Evolutionary conservation across 495 filamentous ascomycete genomes (phyloP), one percentile per base, ranked within the genome.

Genomic region (Schizothecium vesticola): DNA sequence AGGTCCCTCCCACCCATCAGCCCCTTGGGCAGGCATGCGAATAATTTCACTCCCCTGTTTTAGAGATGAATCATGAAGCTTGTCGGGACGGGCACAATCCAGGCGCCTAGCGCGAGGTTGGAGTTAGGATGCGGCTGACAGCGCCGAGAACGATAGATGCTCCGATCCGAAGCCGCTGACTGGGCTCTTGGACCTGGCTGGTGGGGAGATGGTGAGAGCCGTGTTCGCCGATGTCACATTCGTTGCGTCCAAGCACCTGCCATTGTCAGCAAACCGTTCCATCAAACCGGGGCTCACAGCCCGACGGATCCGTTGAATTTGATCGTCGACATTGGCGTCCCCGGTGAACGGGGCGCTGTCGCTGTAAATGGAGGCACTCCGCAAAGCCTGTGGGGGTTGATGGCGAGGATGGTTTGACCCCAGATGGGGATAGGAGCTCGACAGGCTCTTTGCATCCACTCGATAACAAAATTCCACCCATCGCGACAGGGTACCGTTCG

Each of bases 61-160:
- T n/a, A 19, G 43, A n/a, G 43, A n/a, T 7, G 43, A 61, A 19
- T 12, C n/a, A 36, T 31, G 28, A 36, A 61, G 60, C 26, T 31
- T 61, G n/a, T 61, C 8, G 26, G 3, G 26, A 31, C 26, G 60
- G 26, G 26, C n/a, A 31, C 21, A 31, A 61, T 61, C 21, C 60
- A n/a, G n/a, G 60, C 26, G 13, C 26, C 26, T 7, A 31, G 25
- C 19, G n/a, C 25, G 6, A 19, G 60, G 28, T 61, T 19, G 26
- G 26, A 31, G 10, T 61, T 28, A 31, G 26, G 26, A 36, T 61
- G 60, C 60, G 26, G 26, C 60, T 56, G 51, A 29, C 63, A 65
- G 7, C 63, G 55, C 55, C 55, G 63, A 58, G 29, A 56, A n/a
- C 25, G 51, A 65, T 36, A 65, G 63, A 56, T 57, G 63, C 63